A percentile compares a stretch with the other conserved stretches of the same genome.
These are phyloP conservation scores for Penicillium diatomitis DNA, from an alignment of 495 filamentous ascomycete genomes.

Conservation along the genomic window DNA sequence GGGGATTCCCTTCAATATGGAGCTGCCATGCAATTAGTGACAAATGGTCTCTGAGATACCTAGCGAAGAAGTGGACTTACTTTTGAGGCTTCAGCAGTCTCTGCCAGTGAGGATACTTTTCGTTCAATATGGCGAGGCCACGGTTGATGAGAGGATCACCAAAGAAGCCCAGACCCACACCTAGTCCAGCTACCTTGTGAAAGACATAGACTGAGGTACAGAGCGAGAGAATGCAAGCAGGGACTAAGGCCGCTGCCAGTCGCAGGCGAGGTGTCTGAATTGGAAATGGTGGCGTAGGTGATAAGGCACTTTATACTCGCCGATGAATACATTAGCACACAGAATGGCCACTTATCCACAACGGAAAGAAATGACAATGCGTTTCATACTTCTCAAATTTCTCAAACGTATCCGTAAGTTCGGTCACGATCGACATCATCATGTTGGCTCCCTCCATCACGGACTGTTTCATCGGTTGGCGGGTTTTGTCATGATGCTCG, in stretches of 20 bases:
- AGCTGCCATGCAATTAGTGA: conserved; percentile 30
- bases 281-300: conserved; percentile 67
- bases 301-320: conserved; percentile 46
- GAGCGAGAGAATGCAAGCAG: conserved; percentile 47
- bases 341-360: too few relatives aligned
- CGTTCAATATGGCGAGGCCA: conserved; percentile 54
- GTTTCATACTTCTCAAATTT: conserved; percentile 66
- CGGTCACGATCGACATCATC: conserved; percentile 64
- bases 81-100: conserved; percentile 62
- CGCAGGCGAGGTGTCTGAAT: conserved; percentile 50
- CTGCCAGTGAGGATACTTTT: conserved; percentile 63
- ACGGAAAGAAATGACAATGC: conserved; percentile 49
- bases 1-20: conserved; percentile 69
- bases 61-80: conserved; percentile 22
- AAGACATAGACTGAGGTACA: conserved; percentile 62
- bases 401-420: conserved; percentile 70
- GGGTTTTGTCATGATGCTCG: conserved; percentile 63
- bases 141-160: conserved; percentile 63
- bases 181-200: conserved; percentile 53
- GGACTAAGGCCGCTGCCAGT: conserved; percentile 50
- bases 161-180: conserved; percentile 65
- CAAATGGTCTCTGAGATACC: not conserved
- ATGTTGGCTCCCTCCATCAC: conserved; percentile 70
- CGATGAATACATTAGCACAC: too few relatives aligned
- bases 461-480: conserved; percentile 65